These are phyloP conservation scores for Plasmodium ovale DNA, from an alignment of 169 alveolate species.

Conservation along the genomic window DNA sequence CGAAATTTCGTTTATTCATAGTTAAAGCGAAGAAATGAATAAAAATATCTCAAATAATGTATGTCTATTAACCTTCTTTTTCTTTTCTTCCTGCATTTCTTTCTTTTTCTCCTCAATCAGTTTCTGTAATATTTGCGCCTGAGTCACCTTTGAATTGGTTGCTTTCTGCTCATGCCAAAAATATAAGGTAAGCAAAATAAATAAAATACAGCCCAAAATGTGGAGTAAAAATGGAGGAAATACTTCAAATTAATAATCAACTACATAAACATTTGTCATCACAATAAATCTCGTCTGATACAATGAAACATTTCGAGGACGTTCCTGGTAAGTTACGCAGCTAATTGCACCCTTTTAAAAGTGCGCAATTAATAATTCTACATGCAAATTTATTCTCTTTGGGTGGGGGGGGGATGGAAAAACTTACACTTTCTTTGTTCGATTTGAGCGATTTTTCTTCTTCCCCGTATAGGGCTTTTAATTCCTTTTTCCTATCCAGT, in stretches of 20 bases:
- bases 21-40: not conserved
- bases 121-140: conserved; percentile 52
- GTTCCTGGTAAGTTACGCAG: not conserved
- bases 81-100: conserved; percentile 54
- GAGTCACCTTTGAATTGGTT: conserved; percentile 52
- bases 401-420: not conserved
- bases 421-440: conserved; percentile 61
- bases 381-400: not conserved
- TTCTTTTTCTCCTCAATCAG: conserved; percentile 72
- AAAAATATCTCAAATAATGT: not conserved
- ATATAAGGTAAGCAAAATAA: not conserved
- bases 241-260: too few species aligned
- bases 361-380: not conserved
- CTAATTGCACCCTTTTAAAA: not conserved
- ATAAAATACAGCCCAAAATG: not conserved
- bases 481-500: conserved; percentile 57
- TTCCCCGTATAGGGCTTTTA: conserved; percentile 67
- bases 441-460: conserved; percentile 65
- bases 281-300: too few species aligned
- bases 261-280: too few species aligned
- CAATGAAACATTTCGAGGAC: not conserved
- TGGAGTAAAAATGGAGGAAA: too few species aligned
- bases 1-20: not conserved
- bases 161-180: conserved; percentile 17
- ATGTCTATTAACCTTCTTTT: conserved; percentile 47